These are phyloP conservation scores for Galerina sulciceps DNA, from an alignment of 768 basidiomycete species.

Conservation along the genomic window DNA sequence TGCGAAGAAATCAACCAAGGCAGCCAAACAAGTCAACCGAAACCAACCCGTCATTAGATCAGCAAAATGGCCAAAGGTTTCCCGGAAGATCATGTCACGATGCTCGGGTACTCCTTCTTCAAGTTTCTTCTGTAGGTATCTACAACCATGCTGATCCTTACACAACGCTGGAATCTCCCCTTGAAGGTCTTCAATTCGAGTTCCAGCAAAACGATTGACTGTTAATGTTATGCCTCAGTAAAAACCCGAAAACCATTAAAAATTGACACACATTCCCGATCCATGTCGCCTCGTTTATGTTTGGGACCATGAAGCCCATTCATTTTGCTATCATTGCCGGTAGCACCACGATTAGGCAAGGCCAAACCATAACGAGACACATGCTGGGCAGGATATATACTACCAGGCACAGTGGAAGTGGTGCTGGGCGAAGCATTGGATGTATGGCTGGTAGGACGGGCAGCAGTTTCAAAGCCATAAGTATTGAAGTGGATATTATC, in stretches of 20 bases:
- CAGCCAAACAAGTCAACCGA: not conserved
- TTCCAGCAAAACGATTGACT: conserved; percentile 98
- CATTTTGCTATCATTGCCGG: conserved; percentile 73
- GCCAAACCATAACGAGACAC: conserved; percentile 78
- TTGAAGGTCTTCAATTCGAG: conserved; percentile 91
- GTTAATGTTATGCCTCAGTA: conserved; percentile 8
- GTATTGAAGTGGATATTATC: conserved; percentile 58
- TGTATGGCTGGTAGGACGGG: conserved; percentile 37
- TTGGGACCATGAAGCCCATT: conserved; percentile 91
- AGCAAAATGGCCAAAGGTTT: conserved; percentile 96
- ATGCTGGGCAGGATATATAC: conserved; percentile 71
- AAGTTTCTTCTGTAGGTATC: conserved; percentile 98
- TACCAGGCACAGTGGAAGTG: conserved; percentile 66
- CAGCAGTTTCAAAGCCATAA: conserved; percentile 59
- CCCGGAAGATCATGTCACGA: conserved; percentile 98
- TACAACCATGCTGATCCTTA: conserved; percentile 99
- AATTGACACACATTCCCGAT: conserved; percentile 70
- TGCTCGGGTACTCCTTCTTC: conserved; percentile 96
- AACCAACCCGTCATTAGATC: conserved; percentile 93
- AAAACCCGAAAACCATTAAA: not conserved
- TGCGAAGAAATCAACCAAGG: conserved; percentile 28
- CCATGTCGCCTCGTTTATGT: conserved; percentile 92
- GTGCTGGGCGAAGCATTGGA: conserved; percentile 27
- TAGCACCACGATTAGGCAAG: conserved; percentile 53
- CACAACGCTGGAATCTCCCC: conserved; percentile 94